Base-by-base conservation (phyloP, 495 filamentous ascomycete genomes). In the Delitschia confertaspora region DNA sequence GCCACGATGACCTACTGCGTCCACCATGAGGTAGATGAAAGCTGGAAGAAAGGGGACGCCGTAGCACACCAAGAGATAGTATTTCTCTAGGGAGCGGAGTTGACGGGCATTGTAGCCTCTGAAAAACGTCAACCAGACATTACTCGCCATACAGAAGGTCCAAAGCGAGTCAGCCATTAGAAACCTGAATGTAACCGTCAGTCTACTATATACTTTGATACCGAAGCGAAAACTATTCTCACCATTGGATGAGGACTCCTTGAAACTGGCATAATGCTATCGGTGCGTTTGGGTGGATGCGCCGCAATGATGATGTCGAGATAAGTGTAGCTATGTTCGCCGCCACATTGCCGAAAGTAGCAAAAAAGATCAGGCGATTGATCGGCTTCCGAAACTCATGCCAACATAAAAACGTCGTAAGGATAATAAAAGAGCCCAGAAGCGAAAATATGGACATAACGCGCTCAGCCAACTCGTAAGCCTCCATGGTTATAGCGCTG, bases 91-190 rank as follows among this genome's bases (percentile, higher is more conserved):
- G 11, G 58, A 67, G 2, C 78, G 75, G 35, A 94, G 71, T 41
- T 76, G 71, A 2, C 73, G 64, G 0, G 80, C 76, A 36, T 80
- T 75, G 56, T 79, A 88, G 47, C 80, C 79, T 51, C 71, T 72
- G 61, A 88, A 91, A 53, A 94, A 88, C 11, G 85, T 89, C 14
- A 93, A 65, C 56, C 84, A 86, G 47, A 94, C 86, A 55, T 93
- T 94, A 45, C 82, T 69, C 2, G 86, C 84, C 87, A 94, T 94
- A 35, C 81, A 81, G 33, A 89, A 68, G 1, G 81, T 80, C 83
- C 82, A 87, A 30, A 80, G 67, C 2, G 84, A 80, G 65, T 93
- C 85, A 3, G 85, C 83, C 1, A 82, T 76, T 63, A n/a, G n/a
- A n/a, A n/a, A n/a, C 83, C 68, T 43, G 87, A 85, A 74, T 82